A percentile compares a stretch with the other conserved stretches of the same genome.
Conservation (phyloP, 2,329 filamentous ascomycete genomes). For the Didymella pomorum region DNA sequence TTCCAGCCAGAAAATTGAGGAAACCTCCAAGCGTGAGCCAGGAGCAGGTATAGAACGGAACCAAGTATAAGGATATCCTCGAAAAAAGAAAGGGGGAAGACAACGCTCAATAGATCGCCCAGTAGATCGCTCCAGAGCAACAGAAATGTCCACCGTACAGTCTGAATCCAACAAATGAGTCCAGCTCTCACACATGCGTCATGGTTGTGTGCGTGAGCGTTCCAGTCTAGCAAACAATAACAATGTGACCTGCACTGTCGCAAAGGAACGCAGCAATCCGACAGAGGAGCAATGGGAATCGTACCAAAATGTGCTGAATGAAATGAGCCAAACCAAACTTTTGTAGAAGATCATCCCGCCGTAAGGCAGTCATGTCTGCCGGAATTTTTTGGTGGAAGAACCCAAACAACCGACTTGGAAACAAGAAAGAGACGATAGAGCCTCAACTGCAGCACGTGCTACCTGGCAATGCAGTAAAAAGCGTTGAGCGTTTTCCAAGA, state of each 20-base stretch:
- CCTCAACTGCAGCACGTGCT: not conserved
- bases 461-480: not conserved
- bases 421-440: not conserved
- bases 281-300: constrained; percentile 34
- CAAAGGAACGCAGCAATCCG: constrained; percentile 38
- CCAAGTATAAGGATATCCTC: constrained; percentile 18
- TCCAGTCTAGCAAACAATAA: constrained; percentile 49
- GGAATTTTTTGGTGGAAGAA: constrained; percentile 30
- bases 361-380: constrained; percentile 16
- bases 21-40: constrained; percentile 28
- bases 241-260: constrained; percentile 47
- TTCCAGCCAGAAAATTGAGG: constrained; percentile 27
- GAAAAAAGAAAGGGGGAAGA: constrained; percentile 15
- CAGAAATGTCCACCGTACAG: constrained; percentile 37
- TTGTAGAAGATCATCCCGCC: constrained; percentile 22
- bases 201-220: constrained; percentile 48
- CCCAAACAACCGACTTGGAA: not conserved
- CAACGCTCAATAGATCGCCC: constrained; percentile 17
- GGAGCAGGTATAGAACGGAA: constrained; percentile 42
- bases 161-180: constrained; percentile 30
- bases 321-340: constrained; percentile 30
- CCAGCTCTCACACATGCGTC: constrained; percentile 38
- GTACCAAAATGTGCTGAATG: constrained; percentile 29
- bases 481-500: not conserved
- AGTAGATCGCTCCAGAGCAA: constrained; percentile 31